Evolutionary conservation across 176 grass and related monocot species (phyloP).

Genomic region (Miscanthus lutarioriparius): DNA sequence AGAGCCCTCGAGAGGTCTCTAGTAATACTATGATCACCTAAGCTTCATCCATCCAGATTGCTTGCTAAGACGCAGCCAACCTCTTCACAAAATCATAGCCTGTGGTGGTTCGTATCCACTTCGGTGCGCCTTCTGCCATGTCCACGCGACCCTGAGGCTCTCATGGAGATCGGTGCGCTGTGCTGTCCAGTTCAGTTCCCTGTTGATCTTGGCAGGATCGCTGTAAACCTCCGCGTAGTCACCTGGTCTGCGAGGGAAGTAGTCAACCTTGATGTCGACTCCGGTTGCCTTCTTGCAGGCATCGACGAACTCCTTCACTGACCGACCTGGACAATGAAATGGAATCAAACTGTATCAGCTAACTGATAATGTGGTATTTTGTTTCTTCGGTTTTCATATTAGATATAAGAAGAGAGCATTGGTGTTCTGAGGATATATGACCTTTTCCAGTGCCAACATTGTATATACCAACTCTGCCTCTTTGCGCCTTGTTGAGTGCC

Average conservation of each 20-base stretch:
- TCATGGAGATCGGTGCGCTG: constrained; percentile 66
- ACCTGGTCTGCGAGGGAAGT: constrained; percentile 70
- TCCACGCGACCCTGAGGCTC: constrained; percentile 77
- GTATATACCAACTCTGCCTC: constrained; percentile 84
- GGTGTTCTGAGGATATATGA: constrained; percentile 24
- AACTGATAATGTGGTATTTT: not conserved
- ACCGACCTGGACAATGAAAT: constrained; percentile 49
- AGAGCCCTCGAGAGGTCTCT: constrained; percentile 35
- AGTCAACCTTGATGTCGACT: constrained; percentile 74
- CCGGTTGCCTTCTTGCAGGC: constrained; percentile 89
- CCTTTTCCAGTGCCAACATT: constrained; percentile 97
- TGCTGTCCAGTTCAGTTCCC: constrained; percentile 84
- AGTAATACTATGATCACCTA: constrained; percentile 42
- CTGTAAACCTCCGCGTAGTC: constrained; percentile 94
- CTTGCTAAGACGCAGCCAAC: not conserved
- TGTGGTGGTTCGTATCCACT: constrained; percentile 60
- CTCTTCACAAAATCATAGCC: constrained; percentile 55
- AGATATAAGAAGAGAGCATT: not conserved
- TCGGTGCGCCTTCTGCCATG: constrained; percentile 75
- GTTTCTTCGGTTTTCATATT: not conserved
- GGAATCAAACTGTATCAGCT: not conserved
- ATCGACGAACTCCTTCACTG: constrained; percentile 92
- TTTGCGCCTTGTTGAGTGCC: constrained; percentile 80
- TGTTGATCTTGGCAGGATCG: constrained; percentile 68
- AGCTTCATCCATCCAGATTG: constrained; percentile 26